Percentiles rank a stretch among this genome's conserved stretches.
These are phyloP conservation scores for Gardenia jasminoides DNA, from an alignment of 257 asterid genomes.

Conservation along the genomic window DNA sequence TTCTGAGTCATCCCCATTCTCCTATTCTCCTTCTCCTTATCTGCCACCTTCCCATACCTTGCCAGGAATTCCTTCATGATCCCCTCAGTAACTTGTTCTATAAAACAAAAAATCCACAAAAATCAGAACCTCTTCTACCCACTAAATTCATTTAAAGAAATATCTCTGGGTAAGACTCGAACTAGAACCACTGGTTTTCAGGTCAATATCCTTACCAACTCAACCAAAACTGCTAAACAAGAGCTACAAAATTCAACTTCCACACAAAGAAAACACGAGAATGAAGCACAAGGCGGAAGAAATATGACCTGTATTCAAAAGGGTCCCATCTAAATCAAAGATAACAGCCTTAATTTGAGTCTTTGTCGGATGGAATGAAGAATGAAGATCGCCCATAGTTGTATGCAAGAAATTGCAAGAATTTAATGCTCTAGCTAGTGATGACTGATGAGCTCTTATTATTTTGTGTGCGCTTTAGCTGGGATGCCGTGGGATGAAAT, in stretches of 20 bases:
- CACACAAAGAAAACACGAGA: not conserved
- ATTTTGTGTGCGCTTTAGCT: too few species aligned
- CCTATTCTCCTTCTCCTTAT: slow-evolving; percentile 68
- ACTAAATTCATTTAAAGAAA: not conserved
- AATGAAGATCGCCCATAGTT: slow-evolving; percentile 18
- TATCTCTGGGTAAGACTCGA: too few species aligned
- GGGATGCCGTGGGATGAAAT: not conserved
- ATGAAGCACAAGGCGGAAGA: not conserved
- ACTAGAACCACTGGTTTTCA: too few species aligned
- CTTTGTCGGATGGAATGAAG: not conserved
- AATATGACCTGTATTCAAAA: slow-evolving; percentile 62
- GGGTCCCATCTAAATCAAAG: slow-evolving; percentile 92
- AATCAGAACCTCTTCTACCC: slow-evolving; percentile 3
- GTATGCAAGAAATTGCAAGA: not conserved
- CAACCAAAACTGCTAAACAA: not conserved
- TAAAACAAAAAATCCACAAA: slow-evolving; percentile 8
- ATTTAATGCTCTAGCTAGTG: not conserved
- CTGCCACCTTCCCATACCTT: slow-evolving; percentile 65
- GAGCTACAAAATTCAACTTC: not conserved
- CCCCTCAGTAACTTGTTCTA: slow-evolving; percentile 72
- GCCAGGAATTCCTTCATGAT: slow-evolving; percentile 60
- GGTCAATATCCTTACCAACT: too few species aligned
- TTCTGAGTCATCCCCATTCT: slow-evolving; percentile 60
- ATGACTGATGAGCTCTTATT: not conserved
- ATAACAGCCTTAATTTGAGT: slow-evolving; percentile 57